phyloP scores from a whole-genome alignment of 2,329 filamentous ascomycete species.

The Akanthomyces dipterigenus region DNA sequence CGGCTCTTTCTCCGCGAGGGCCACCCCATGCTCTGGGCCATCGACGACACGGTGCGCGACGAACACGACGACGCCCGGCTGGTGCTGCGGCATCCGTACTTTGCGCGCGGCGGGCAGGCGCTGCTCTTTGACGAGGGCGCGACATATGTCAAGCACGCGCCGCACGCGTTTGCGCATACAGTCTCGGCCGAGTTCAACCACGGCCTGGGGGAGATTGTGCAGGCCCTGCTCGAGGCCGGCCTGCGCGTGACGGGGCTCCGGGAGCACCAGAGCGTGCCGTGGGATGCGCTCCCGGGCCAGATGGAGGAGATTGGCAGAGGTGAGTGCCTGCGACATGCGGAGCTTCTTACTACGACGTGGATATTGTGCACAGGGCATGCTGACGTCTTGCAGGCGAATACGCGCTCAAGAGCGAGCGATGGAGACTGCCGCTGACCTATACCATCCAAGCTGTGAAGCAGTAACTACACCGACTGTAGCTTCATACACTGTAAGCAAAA shows the following conservation, averaged over 20 bases:
- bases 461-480: not conserved
- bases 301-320: conserved; percentile 12
- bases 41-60: conserved; percentile 7
- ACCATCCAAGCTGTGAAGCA: conserved; percentile 15
- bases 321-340: not conserved
- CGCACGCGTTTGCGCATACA: conserved; percentile 7
- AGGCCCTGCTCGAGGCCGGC: conserved; percentile 13
- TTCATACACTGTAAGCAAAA: too few species aligned
- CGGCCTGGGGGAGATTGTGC: conserved; percentile 15
- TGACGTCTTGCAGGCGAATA: conserved; percentile 11
- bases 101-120: conserved; percentile 12
- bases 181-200: conserved; percentile 14
- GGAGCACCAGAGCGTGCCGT: conserved; percentile 15
- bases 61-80: not conserved
- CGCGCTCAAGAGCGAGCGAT: conserved; percentile 10
- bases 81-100: conserved; percentile 14
- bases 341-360: too few species aligned
- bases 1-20: conserved; percentile 14
- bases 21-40: conserved; percentile 12
- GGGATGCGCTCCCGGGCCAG: conserved; percentile 6
- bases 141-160: conserved; percentile 11
- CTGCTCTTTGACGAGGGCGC: conserved; percentile 1
- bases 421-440: conserved; percentile 13
- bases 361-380: not conserved
- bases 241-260: conserved; percentile 10